A percentile compares a stretch with the other conserved stretches of the same genome.
phyloP scores from a whole-genome alignment of 2,329 filamentous ascomycete species.

The Meredithiella fracta region DNA sequence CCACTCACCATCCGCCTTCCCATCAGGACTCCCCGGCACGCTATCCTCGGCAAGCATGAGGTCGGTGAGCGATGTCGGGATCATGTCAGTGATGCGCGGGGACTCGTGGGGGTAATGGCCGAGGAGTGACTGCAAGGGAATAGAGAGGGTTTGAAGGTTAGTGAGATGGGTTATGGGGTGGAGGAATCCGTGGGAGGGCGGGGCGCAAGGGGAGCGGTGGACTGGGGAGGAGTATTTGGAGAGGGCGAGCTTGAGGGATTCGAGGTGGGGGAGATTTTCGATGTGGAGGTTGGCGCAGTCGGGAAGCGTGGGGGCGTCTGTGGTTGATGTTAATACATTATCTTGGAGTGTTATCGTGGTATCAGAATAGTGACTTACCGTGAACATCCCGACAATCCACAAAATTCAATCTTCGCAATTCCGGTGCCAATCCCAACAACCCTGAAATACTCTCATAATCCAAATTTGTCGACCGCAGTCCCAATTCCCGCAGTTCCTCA shows the following conservation, averaged over 20 bases:
- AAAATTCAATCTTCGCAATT: slow-evolving; percentile 7
- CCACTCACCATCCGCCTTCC: slow-evolving; percentile 6
- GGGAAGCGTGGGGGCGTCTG: slow-evolving; percentile 4
- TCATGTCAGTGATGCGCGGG: slow-evolving; percentile 10
- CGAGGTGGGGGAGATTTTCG: slow-evolving; percentile 10
- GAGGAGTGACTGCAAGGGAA: slow-evolving; percentile 9
- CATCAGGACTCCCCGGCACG: neutral
- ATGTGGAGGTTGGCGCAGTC: slow-evolving; percentile 11
- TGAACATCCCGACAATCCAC: slow-evolving; percentile 9
- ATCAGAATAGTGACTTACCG: slow-evolving; percentile 9
- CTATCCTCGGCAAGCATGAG: slow-evolving; percentile 12
- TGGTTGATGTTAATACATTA: neutral
- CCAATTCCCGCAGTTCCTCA: neutral
- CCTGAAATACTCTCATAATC: slow-evolving; percentile 11
- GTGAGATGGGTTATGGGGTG: slow-evolving; percentile 10
- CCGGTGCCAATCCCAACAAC: slow-evolving; percentile 7
- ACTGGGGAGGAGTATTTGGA: slow-evolving; percentile 6
- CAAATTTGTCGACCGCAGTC: slow-evolving; percentile 3
- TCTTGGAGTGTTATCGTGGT: too few relatives aligned
- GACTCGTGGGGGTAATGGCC: slow-evolving; percentile 12
- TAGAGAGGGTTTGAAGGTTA: slow-evolving; percentile 10
- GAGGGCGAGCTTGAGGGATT: slow-evolving; percentile 9
- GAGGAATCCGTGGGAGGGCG: slow-evolving; percentile 3
- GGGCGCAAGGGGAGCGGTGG: neutral
- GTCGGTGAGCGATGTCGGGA: slow-evolving; percentile 10